Conservation (phyloP, 306 rosid species). For the Ochetophila trinervis region DNA sequence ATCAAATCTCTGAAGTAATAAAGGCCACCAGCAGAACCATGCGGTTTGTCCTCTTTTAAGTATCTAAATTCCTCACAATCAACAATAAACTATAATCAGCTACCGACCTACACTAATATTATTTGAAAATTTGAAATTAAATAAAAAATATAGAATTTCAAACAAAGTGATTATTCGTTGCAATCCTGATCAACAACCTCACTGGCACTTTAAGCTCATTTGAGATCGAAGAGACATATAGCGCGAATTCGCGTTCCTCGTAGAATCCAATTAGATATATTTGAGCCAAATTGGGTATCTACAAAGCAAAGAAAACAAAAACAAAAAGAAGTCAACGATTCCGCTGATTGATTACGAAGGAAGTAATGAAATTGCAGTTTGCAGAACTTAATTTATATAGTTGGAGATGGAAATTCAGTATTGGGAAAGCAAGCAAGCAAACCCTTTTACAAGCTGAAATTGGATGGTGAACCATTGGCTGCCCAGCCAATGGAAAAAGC, state of each 20-base stretch:
- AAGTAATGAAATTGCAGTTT: not conserved
- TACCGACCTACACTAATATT: not conserved
- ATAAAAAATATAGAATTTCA: not conserved
- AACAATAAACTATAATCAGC: constrained; percentile 17
- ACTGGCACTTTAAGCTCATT: constrained; percentile 91
- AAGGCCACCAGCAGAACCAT: constrained; percentile 92
- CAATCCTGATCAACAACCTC: constrained; percentile 44
- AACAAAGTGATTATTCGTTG: not conserved
- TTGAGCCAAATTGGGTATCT: constrained; percentile 91
- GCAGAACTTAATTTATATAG: not conserved
- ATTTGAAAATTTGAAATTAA: not conserved
- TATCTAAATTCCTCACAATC: constrained; percentile 48
- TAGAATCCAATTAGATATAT: constrained; percentile 83
- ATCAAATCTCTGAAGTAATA: constrained; percentile 75
- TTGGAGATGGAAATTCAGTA: constrained; percentile 5
- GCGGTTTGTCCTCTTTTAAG: constrained; percentile 96
- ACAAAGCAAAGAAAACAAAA: not conserved
- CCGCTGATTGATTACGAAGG: too few species aligned
- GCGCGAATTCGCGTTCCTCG: constrained; percentile 92
- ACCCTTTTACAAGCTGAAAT: constrained; percentile 95
- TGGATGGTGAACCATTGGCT: constrained; percentile 94
- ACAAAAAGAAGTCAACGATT: not conserved
- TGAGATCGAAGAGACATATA: constrained; percentile 88
- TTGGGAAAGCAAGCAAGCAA: constrained; percentile 17
- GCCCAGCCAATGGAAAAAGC: constrained; percentile 97